Evolutionary conservation across 148 eudicot species (phyloP).

Genomic region (Oxyria digyna): DNA sequence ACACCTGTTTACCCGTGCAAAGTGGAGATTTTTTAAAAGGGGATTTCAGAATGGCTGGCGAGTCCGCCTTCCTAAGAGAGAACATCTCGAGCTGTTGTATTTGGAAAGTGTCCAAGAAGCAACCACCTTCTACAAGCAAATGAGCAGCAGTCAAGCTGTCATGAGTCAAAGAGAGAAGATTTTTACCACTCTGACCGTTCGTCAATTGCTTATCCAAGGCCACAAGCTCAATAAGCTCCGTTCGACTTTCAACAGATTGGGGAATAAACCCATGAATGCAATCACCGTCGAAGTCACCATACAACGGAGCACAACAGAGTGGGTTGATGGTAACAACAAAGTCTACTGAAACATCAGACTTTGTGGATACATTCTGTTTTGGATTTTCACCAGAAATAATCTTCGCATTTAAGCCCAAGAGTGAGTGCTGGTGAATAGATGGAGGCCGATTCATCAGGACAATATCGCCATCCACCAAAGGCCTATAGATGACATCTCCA

Average conservation of each 20-base stretch:
- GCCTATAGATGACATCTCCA: constrained; percentile 59
- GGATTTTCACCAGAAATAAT: constrained; percentile 9
- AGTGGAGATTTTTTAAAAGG: constrained; percentile 15
- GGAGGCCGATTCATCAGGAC: constrained; percentile 90
- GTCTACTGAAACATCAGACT: constrained; percentile 34
- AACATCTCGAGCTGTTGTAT: constrained; percentile 77
- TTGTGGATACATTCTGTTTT: neutral
- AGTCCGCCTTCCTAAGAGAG: constrained; percentile 26
- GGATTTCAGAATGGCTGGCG: constrained; percentile 36
- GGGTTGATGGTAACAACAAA: constrained; percentile 82
- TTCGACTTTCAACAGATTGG: constrained; percentile 59
- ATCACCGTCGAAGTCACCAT: constrained; percentile 95
- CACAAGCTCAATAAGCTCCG: constrained; percentile 84
- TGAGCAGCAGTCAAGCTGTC: constrained; percentile 84
- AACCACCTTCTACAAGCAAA: constrained; percentile 56
- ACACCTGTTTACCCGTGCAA: constrained; percentile 78
- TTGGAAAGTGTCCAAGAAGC: constrained; percentile 30
- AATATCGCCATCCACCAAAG: constrained; percentile 69
- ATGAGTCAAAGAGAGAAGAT: constrained; percentile 61
- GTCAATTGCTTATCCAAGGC: constrained; percentile 51
- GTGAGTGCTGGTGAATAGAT: constrained; percentile 83
- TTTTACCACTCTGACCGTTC: constrained; percentile 70
- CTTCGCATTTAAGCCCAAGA: constrained; percentile 60
- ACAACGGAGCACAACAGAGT: constrained; percentile 68
- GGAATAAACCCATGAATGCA: constrained; percentile 88